These are phyloP conservation scores for Endocalyx cinctus DNA, from an alignment of 2,329 filamentous ascomycete genomes.

Conservation along the genomic window DNA sequence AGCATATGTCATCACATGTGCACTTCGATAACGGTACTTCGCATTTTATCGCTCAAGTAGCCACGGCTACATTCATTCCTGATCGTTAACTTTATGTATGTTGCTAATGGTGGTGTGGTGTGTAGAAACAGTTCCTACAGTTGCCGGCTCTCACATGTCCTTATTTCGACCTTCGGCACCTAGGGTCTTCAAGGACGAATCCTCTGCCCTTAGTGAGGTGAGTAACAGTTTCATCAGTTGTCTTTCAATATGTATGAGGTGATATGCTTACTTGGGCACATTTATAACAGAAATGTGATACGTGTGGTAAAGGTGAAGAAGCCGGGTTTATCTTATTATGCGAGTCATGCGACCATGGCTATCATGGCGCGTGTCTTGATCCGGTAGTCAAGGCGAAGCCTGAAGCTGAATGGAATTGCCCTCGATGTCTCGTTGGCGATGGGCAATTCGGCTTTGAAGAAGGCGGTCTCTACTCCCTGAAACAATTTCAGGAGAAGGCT, in stretches of 20 bases:
- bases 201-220: constrained; percentile 39
- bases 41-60: too few species aligned
- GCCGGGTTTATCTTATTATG: constrained; percentile 68
- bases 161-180: constrained; percentile 80
- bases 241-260: neutral
- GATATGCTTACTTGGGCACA: constrained; percentile 12
- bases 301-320: constrained; percentile 77
- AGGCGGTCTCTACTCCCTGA: constrained; percentile 89
- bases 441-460: constrained; percentile 98
- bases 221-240: constrained; percentile 6
- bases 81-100: constrained; percentile 18
- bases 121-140: constrained; percentile 66
- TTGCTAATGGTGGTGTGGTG: constrained; percentile 31
- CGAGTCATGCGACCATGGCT: constrained; percentile 87
- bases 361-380: constrained; percentile 83
- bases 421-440: constrained; percentile 89
- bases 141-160: constrained; percentile 96
- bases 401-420: constrained; percentile 91
- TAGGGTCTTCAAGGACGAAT: constrained; percentile 54
- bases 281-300: constrained; percentile 67
- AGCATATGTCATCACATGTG: too few species aligned
- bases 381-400: constrained; percentile 74
- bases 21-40: too few species aligned
- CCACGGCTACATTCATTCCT: too few species aligned
- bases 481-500: constrained; percentile 93